phyloP scores from a whole-genome alignment of 2,329 filamentous ascomycete genomes.

The Coniochaeta hoffmannii region DNA sequence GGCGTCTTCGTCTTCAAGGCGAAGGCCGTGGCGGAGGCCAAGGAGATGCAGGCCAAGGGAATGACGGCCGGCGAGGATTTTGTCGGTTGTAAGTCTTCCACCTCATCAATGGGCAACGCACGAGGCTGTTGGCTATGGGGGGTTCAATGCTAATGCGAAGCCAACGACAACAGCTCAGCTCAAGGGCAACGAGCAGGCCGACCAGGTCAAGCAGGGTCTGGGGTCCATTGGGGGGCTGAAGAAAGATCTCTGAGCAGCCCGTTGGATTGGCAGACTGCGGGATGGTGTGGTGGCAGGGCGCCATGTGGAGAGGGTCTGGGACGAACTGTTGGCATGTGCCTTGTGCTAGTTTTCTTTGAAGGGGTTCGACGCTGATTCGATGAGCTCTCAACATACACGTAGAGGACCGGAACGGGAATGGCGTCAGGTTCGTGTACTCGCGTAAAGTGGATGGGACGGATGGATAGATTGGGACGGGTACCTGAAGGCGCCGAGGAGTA shows the following conservation, averaged over 20 bases:
- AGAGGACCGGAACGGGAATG: background rate
- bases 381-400: no score
- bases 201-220: conserved; percentile 20
- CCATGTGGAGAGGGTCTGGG: background rate
- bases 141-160: no score
- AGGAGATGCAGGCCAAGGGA: conserved; percentile 29
- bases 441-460: background rate
- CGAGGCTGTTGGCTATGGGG: no score
- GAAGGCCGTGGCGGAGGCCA: conserved; percentile 30
- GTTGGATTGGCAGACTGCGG: background rate
- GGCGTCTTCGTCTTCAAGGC: conserved; percentile 29
- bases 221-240: conserved; percentile 21
- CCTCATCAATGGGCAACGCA: no score
- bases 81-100: conserved; percentile 21
- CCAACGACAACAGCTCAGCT: conserved; percentile 20
- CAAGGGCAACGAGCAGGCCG: conserved; percentile 27
- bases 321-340: background rate
- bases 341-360: background rate
- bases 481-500: background rate
- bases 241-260: conserved; percentile 16
- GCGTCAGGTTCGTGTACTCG: background rate
- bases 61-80: conserved; percentile 31
- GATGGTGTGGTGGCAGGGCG: background rate
- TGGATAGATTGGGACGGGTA: background rate
- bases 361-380: no score